Evolutionary conservation across 1,284 basidiomycete species (phyloP), one percentile per base, ranked within the genome.

Genomic region (Phaffia rhodozyma): DNA sequence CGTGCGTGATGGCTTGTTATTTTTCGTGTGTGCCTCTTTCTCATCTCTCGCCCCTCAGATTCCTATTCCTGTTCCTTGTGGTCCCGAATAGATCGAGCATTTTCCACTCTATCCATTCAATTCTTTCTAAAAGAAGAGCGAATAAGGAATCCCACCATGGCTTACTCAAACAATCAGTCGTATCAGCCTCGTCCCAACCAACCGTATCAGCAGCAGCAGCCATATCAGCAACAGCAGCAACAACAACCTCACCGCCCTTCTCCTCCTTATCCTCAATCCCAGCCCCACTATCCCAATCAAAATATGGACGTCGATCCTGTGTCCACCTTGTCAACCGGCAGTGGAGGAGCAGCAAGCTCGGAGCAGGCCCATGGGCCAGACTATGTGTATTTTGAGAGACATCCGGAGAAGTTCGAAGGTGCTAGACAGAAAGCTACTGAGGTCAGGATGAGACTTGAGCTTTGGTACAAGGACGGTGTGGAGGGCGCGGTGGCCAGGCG

Each of bases 371-470:
- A 77, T 66, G 79, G 78, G 23, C 75, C 78, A 29, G 85, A 89
- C 77, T 90, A 98, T 77, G 92, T 97, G 71, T 97, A 94, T 79
- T 98, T 97, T 77, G 89, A 96, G 75, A 82, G 94, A 61, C 86
- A 86, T 61, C 88, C 89, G 1, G 78, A 81, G 55, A 84, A 84
- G 67, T 94, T 97, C 38, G 86, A 92, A 69, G 86, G 89, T 71
- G 89, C 91, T 49, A 81, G 92, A 62, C 91, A 93, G 65, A 89
- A 91, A 66, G 88, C 92, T 4, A 97, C 91, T 62, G 89, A 89
- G 25, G 92, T 94, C 38, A 97, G 97, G 77, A 84, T 97, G 75
- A 97, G 97, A 77, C 84, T 98, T 62, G 94, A 97, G 77, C 89
- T 94, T 67, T 96, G 87, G 77, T 98, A 98, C 82, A 97, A 97